Evolutionary conservation across 2,329 filamentous ascomycete species (phyloP).

Genomic region (Sclerotinia trifoliorum): DNA sequence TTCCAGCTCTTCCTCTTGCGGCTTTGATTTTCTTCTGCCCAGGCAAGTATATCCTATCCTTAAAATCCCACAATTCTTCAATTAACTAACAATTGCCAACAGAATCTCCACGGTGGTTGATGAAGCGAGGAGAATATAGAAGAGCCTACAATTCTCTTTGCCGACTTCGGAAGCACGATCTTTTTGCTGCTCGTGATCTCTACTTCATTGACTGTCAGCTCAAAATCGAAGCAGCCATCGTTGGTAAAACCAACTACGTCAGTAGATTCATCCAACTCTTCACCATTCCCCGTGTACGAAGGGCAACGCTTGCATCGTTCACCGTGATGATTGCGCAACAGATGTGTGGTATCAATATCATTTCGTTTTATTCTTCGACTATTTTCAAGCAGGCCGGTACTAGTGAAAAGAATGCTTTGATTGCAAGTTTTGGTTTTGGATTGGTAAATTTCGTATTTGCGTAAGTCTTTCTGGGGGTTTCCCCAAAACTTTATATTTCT

Average conservation of each 20-base stretch:
- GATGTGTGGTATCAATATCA: constrained; percentile 56
- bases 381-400: constrained; percentile 59
- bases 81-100: background rate
- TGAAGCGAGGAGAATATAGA: constrained; percentile 45
- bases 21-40: constrained; percentile 63
- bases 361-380: constrained; percentile 71
- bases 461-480: constrained; percentile 1
- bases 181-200: constrained; percentile 62
- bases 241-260: constrained; percentile 50
- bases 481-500: too few species aligned
- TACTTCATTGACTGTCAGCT: constrained; percentile 60
- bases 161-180: constrained; percentile 54
- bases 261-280: constrained; percentile 65
- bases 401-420: constrained; percentile 52
- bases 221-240: constrained; percentile 32
- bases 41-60: background rate
- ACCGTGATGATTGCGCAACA: constrained; percentile 64
- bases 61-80: accelerated
- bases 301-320: constrained; percentile 73
- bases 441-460: constrained; percentile 56
- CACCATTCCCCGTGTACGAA: constrained; percentile 65
- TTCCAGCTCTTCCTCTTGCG: constrained; percentile 58
- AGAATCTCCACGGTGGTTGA: constrained; percentile 54
- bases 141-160: constrained; percentile 58
- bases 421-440: constrained; percentile 64